phyloP scores from a whole-genome alignment of 2,329 filamentous ascomycete species.

The Neospermospora avenae region DNA sequence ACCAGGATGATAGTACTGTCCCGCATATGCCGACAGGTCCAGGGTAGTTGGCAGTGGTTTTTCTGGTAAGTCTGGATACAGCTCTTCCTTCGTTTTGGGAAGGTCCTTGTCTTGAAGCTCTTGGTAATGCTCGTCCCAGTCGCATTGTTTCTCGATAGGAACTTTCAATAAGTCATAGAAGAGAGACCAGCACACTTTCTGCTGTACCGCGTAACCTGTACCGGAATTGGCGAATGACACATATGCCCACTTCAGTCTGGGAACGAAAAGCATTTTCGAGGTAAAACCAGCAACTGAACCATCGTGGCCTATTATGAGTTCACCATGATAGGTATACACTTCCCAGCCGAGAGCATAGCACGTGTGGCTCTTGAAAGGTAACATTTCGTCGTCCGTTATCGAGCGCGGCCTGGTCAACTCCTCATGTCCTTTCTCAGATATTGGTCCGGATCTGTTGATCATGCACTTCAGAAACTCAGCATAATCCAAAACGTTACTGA shows the following conservation, averaged over 20 bases:
- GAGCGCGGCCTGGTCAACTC: constrained; percentile 22
- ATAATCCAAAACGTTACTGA: constrained; percentile 16
- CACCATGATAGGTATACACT: constrained; percentile 18
- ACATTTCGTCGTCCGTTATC: constrained; percentile 4
- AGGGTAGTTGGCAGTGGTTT: constrained; percentile 8
- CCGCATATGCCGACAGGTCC: constrained; percentile 5
- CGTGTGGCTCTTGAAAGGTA: constrained; percentile 8
- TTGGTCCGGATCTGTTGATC: constrained; percentile 14
- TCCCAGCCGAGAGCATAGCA: constrained; percentile 20
- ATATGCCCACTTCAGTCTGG: constrained; percentile 17
- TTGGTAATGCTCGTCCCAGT: constrained; percentile 17
- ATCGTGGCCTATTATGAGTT: constrained; percentile 13
- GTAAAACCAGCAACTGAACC: constrained; percentile 15
- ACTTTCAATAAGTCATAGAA: constrained; percentile 19
- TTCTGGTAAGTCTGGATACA: constrained; percentile 18
- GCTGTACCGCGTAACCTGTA: neutral
- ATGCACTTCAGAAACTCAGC: constrained; percentile 19
- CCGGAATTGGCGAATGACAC: constrained; percentile 15
- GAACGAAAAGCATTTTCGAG: constrained; percentile 19
- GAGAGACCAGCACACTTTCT: constrained; percentile 18
- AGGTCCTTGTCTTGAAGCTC: constrained; percentile 8
- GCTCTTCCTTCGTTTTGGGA: constrained; percentile 7
- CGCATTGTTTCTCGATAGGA: constrained; percentile 10
- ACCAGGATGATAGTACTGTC: constrained; percentile 17
- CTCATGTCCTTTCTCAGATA: constrained; percentile 17